Evolutionary conservation across 169 alveolate species (phyloP).

Genomic region (Eimeria praecox): DNA sequence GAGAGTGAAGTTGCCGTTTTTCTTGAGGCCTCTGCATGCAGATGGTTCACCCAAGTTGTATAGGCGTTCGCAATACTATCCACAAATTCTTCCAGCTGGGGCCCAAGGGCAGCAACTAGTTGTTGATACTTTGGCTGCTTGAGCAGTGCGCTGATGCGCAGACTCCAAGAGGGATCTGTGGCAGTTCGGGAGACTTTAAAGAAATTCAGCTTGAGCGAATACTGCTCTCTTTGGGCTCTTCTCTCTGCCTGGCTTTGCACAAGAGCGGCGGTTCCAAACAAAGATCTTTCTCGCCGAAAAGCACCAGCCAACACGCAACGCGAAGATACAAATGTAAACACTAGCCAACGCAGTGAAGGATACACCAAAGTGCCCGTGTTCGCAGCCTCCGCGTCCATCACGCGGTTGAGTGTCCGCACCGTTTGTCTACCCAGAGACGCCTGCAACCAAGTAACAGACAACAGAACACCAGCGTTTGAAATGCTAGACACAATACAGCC

Average conservation of each 20-base stretch:
- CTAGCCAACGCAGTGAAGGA: neutral
- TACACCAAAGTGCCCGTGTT: neutral
- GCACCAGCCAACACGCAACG: constrained; percentile 12
- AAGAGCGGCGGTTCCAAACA: neutral
- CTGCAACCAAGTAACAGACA: neutral
- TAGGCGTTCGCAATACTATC: constrained; percentile 48
- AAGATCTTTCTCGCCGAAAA: constrained; percentile 13
- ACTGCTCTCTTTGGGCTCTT: constrained; percentile 10
- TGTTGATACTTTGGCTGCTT: constrained; percentile 4
- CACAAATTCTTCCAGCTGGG: neutral
- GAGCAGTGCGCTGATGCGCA: constrained; percentile 41
- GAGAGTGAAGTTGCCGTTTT: neutral
- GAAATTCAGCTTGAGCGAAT: constrained; percentile 7
- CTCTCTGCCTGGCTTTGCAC: neutral
- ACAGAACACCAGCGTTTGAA: too few relatives aligned
- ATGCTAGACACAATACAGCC: too few relatives aligned
- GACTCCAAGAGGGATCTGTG: constrained; percentile 52
- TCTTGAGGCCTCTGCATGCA: neutral
- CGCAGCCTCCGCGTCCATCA: neutral
- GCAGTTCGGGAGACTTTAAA: neutral
- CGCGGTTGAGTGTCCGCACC: neutral
- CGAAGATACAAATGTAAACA: neutral
- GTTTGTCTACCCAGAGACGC: neutral
- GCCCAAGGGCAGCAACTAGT: constrained; percentile 31
- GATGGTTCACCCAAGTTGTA: constrained; percentile 1